Evolutionary conservation across 2,329 filamentous ascomycete species (phyloP).

Genomic region (Hymenoscyphus linearis): DNA sequence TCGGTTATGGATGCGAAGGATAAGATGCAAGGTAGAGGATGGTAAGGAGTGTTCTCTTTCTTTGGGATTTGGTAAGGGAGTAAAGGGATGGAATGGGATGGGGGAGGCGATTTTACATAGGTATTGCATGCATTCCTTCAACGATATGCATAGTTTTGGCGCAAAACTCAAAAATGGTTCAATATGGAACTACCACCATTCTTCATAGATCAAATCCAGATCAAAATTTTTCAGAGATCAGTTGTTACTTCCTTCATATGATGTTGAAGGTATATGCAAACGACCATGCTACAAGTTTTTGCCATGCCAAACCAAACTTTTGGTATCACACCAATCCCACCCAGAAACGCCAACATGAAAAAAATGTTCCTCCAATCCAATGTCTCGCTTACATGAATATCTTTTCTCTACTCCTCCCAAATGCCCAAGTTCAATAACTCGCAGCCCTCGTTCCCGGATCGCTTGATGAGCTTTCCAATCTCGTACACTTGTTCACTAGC

Average conservation of each 20-base stretch:
- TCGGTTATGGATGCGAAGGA: conserved; percentile 70
- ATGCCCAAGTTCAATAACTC: conserved; percentile 51
- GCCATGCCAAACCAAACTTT: conserved; percentile 10
- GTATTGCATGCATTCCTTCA: not conserved
- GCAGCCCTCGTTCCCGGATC: conserved; percentile 52
- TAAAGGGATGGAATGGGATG: not conserved
- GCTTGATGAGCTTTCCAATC: conserved; percentile 66
- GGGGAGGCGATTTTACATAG: not conserved
- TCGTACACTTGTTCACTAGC: conserved; percentile 72
- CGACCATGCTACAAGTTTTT: not conserved
- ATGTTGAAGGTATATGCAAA: not conserved
- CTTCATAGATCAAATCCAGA: not conserved
- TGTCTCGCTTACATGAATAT: not conserved
- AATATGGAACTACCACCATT: conserved; percentile 2
- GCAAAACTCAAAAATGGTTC: conserved; percentile 4
- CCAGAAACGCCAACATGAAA: conserved; percentile 1
- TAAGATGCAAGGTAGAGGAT: conserved; percentile 80
- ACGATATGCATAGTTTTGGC: conserved; percentile 4
- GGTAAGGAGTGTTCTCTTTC: conserved; percentile 46
- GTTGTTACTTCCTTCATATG: not conserved
- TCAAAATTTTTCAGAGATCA: not conserved
- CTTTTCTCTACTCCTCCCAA: conserved; percentile 24
- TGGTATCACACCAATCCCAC: conserved; percentile 17
- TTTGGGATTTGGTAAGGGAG: not conserved
- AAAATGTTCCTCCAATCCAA: not conserved